Evolutionary conservation across 2,329 filamentous ascomycete species (phyloP).

Genomic region (Alternaria arborescens): DNA sequence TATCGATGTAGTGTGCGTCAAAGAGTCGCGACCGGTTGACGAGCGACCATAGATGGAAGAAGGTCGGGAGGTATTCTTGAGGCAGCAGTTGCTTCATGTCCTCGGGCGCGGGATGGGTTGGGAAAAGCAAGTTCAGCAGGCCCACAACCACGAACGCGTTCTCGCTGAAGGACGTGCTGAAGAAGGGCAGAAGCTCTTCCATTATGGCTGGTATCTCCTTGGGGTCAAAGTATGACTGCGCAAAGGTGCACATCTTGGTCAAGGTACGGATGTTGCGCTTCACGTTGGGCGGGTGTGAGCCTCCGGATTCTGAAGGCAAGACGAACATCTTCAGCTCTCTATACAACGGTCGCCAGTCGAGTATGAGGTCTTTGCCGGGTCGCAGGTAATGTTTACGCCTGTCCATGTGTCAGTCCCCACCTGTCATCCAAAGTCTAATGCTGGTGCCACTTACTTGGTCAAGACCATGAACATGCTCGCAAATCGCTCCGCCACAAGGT

Average conservation of each 20-base stretch:
- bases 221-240: conserved; percentile 92
- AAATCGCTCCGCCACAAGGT: conserved; percentile 84
- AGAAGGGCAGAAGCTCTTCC: conserved; percentile 66
- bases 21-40: conserved; percentile 88
- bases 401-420: conserved; percentile 40
- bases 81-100: conserved; percentile 80
- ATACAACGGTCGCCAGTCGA: conserved; percentile 95
- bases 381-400: conserved; percentile 96
- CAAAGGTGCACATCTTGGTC: conserved; percentile 88
- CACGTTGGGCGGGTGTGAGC: conserved; percentile 68
- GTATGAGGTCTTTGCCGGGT: conserved; percentile 83
- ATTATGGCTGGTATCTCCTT: conserved; percentile 78
- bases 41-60: conserved; percentile 96
- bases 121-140: conserved; percentile 84
- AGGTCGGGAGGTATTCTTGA: conserved; percentile 86
- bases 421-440: conserved; percentile 1
- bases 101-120: conserved; percentile 79
- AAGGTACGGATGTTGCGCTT: conserved; percentile 76
- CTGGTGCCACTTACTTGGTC: conserved; percentile 74
- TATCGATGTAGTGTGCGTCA: conserved; percentile 87
- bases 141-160: conserved; percentile 94
- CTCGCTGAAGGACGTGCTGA: conserved; percentile 91
- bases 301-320: conserved; percentile 79
- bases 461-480: conserved; percentile 95
- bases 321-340: conserved; percentile 92